Percentiles rank a stretch among this genome's conserved stretches.
Conservation (phyloP, 2,329 filamentous ascomycete genomes). For the Cadophora luteo-olivacea region DNA sequence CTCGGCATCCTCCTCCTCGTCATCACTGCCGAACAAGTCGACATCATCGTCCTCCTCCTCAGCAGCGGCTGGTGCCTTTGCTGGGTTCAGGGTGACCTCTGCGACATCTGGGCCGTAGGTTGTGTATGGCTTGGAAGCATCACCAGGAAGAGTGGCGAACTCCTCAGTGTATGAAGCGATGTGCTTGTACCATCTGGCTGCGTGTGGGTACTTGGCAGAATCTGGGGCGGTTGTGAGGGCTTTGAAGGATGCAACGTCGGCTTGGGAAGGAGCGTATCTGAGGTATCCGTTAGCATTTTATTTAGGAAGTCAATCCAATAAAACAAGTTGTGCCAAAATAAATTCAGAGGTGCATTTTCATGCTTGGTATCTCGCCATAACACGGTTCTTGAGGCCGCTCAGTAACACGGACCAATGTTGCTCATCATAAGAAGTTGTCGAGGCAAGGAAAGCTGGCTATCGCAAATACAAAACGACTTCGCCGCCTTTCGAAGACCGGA, state of each 20-base stretch:
- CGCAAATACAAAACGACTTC: constrained; percentile 29
- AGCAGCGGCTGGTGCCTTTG: constrained; percentile 77
- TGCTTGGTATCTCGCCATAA: constrained; percentile 78
- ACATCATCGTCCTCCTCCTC: constrained; percentile 86
- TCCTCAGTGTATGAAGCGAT: constrained; percentile 91
- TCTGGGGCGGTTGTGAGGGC: constrained; percentile 78
- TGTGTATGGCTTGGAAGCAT: constrained; percentile 86
- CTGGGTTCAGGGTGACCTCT: constrained; percentile 82
- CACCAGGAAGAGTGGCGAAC: constrained; percentile 88
- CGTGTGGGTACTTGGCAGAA: constrained; percentile 88
- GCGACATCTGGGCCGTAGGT: constrained; percentile 86
- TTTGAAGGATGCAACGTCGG: constrained; percentile 96
- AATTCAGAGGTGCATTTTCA: constrained; percentile 78
- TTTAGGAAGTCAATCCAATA: constrained; percentile 28
- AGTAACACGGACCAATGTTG: constrained; percentile 95
- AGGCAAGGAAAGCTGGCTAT: constrained; percentile 13
- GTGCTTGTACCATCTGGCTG: constrained; percentile 99
- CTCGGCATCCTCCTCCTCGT: constrained; percentile 93
- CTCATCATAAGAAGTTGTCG: constrained; percentile 67
- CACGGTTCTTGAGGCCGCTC: constrained; percentile 93
- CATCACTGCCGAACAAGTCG: constrained; percentile 91
- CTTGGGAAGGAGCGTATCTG: constrained; percentile 75
- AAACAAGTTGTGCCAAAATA: constrained; percentile 34
- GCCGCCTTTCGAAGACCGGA: constrained; percentile 29
- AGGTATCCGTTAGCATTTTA: constrained; percentile 42